Conservation (phyloP, 306 rosid species). For the Acacia acuminata region DNA sequence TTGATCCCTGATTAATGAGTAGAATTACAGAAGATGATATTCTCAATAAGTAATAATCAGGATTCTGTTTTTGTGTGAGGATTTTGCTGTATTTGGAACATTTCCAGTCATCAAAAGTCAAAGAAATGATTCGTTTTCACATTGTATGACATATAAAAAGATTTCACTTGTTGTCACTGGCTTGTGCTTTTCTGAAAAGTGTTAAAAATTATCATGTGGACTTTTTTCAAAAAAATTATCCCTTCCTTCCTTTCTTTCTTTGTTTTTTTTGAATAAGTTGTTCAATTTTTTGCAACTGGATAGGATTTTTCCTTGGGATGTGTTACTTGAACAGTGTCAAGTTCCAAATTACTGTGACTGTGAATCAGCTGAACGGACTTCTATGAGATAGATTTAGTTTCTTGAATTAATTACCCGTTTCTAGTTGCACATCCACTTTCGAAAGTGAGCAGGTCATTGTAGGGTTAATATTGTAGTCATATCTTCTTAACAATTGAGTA, state of each 20-base stretch:
- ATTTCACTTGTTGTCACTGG: background rate
- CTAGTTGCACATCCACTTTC: slow-evolving; percentile 12
- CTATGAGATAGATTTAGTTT: background rate
- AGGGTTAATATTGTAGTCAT: background rate
- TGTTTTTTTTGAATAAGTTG: background rate
- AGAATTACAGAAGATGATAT: background rate
- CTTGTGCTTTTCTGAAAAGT: background rate
- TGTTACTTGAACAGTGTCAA: background rate
- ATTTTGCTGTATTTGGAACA: background rate
- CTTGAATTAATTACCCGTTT: slow-evolving; percentile 7
- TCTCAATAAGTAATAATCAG: background rate
- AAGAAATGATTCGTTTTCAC: background rate
- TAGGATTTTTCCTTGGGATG: background rate
- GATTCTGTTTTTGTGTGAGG: background rate
- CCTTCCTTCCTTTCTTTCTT: background rate
- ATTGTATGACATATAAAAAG: background rate
- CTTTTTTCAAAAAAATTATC: background rate
- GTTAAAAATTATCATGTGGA: background rate
- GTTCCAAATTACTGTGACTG: background rate
- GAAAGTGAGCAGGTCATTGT: slow-evolving; percentile 11
- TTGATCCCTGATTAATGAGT: background rate
- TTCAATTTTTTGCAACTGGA: background rate
- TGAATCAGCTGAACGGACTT: background rate
- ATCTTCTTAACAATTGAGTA: background rate
- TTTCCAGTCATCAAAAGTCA: background rate